Base-by-base conservation (phyloP, 345 rosid species). In the Jatropha curcas region DNA sequence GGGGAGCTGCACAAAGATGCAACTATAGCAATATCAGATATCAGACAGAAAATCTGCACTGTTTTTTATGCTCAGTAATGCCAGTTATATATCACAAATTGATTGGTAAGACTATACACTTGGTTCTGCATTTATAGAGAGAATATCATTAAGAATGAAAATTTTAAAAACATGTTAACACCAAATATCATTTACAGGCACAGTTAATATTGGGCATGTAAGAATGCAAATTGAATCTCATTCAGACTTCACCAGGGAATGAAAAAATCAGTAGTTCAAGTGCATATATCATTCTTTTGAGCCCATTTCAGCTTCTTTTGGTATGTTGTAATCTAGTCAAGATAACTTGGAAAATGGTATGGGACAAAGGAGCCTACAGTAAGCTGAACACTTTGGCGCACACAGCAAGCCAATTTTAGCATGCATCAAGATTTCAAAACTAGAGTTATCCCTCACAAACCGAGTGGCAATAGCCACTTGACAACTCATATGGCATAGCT, bases 1-100 rank as follows among this genome's bases (percentile, higher is more conserved):
- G 97, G 97, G 25, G 96, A 88, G 82, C 99, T 95, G 82, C 84
- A 85, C 79, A 31, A 76, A 71, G 53, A 64, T 70, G 65, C 59
- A 79, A 46, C 22, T 68, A 51, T 8, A 65, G 55, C 31, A 55
- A 62, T 14, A 57, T 81, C 51, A 75, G 76, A 58, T 69, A 67
- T 60, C 53, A 74, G 77, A 76, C 24, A 43, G 52, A 39, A 50
- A 67, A 70, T 35, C 20, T 66, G 53, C 43, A 68, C 22, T 60
- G 19, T 19, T 53, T 30, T 33, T 60, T 5, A 13, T 13, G 7
- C 30, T 7, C 56, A 1, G 17, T 65, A 20, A 3, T 43, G 35
- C 5, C 22, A 65, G 46, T 1, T 16, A 65, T 19, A 46, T 46
- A 27, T 37, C 28, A 65, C 24, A 65, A 65, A 30, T n/a, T 65